phyloP scores from a whole-genome alignment of 202 grass and related monocot species.

The Sporobolus alterniflorus region DNA sequence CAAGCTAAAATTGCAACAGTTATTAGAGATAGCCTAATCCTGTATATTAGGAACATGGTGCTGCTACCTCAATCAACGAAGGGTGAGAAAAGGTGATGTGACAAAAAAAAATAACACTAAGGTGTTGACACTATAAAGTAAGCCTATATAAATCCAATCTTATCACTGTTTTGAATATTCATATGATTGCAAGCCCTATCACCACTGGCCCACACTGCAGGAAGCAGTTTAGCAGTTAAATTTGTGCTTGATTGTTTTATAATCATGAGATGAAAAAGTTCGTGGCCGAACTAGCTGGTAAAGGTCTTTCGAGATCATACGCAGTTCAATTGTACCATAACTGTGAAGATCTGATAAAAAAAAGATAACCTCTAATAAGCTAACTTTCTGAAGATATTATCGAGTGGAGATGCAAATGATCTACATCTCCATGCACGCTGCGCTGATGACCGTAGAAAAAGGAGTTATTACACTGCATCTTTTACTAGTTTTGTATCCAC shows the following conservation, averaged over 20 bases:
- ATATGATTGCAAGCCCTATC: constrained; percentile 56
- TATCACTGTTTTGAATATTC: constrained; percentile 45
- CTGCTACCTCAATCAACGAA: constrained; percentile 62
- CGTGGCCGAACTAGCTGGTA: constrained; percentile 28
- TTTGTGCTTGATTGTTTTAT: constrained; percentile 27
- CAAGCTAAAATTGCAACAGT: too few relatives aligned
- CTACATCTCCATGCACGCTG: constrained; percentile 25
- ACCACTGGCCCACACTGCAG: constrained; percentile 27
- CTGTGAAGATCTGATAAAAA: constrained; percentile 46
- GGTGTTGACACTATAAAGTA: constrained; percentile 61
- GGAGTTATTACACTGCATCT: neutral
- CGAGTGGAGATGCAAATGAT: constrained; percentile 14
- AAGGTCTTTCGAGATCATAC: constrained; percentile 19
- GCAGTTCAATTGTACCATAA: constrained; percentile 26
- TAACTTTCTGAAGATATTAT: constrained; percentile 39
- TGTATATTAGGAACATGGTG: constrained; percentile 57
- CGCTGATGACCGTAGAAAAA: constrained; percentile 17
- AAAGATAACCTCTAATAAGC: neutral
- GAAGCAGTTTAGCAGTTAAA: constrained; percentile 60
- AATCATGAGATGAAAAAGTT: constrained; percentile 53
- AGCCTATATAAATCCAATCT: constrained; percentile 58
- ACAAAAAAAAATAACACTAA: constrained; percentile 39
- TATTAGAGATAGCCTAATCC: too few relatives aligned
- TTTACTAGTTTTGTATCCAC: constrained; percentile 32
- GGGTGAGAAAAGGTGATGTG: constrained; percentile 51